Evolutionary conservation across 805 yeast species (phyloP).

Genomic region (Myxozyma neotropica): DNA sequence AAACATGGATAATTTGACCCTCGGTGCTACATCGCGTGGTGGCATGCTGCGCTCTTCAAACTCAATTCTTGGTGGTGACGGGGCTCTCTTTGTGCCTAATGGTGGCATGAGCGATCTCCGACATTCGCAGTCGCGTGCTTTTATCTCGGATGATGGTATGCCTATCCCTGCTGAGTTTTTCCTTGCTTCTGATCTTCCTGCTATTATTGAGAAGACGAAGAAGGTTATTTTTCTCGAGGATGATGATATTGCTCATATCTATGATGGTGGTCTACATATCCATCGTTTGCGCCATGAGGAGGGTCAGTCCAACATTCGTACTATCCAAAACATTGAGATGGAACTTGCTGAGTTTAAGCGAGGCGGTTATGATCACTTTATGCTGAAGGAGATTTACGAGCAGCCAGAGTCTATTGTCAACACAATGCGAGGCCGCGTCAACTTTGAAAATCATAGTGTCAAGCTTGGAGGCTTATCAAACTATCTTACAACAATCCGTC

Average conservation of each 20-base stretch:
- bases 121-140: conserved; percentile 96
- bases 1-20: background rate
- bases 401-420: conserved; percentile 98
- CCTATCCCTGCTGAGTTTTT: conserved; percentile 96
- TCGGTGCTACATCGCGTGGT: conserved; percentile 1
- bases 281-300: conserved; percentile 86
- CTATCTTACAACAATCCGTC: conserved; percentile 85
- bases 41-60: conserved; percentile 1
- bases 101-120: conserved; percentile 53
- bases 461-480: conserved; percentile 88
- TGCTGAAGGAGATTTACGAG: conserved; percentile 98
- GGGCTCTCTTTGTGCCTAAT: background rate
- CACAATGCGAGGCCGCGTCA: conserved; percentile 99
- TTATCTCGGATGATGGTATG: conserved; percentile 87
- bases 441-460: conserved; percentile 75
- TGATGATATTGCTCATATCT: conserved; percentile 97
- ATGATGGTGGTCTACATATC: conserved; percentile 96
- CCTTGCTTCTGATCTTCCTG: conserved; percentile 96
- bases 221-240: conserved; percentile 95
- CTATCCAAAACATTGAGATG: conserved; percentile 94
- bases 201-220: conserved; percentile 94
- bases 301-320: conserved; percentile 82
- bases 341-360: conserved; percentile 97
- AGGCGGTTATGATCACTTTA: conserved; percentile 93
- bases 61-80: conserved; percentile 1